Conservation (phyloP, 192 early-diverging fungal species). For the Mycoemilia scoparia region DNA sequence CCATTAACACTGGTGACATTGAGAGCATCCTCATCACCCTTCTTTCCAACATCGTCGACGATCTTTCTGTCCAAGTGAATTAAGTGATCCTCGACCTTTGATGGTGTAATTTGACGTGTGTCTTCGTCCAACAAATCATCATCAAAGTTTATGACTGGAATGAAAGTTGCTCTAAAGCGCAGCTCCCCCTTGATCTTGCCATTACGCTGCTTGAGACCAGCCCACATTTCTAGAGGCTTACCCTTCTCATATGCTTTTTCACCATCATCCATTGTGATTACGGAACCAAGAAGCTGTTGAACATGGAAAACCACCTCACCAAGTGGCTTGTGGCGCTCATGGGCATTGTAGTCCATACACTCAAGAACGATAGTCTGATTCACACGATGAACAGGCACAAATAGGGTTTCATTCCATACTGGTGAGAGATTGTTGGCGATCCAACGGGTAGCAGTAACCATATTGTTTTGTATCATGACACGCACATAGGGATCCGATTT, state of each 20-base stretch:
- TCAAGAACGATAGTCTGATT: constrained; percentile 58
- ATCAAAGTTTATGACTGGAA: constrained; percentile 34
- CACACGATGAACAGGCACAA: constrained; percentile 60
- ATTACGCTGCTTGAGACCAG: constrained; percentile 34
- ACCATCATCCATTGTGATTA: constrained; percentile 11
- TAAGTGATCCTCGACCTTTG: no score
- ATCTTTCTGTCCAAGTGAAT: constrained; percentile 24
- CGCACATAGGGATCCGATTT: constrained; percentile 88
- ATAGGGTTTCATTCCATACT: constrained; percentile 80
- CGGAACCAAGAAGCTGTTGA: constrained; percentile 31
- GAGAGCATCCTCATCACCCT: constrained; percentile 13
- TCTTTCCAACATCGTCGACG: constrained; percentile 17
- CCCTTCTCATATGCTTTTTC: constrained; percentile 19
- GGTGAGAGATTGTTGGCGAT: constrained; percentile 74
- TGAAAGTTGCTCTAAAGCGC: constrained; percentile 36
- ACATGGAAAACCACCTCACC: constrained; percentile 48
- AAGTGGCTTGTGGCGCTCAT: constrained; percentile 69
- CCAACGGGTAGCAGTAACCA: constrained; percentile 58
- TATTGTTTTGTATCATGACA: constrained; percentile 38
- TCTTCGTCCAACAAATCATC: constrained; percentile 24
- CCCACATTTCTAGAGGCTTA: constrained; percentile 33
- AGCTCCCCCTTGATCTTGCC: constrained; percentile 39
- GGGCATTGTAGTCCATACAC: constrained; percentile 75
- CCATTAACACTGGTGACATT: neutral
- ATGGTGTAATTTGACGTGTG: constrained; percentile 10